Percentiles rank a stretch among this genome's conserved stretches.
phyloP scores from a whole-genome alignment of 2,329 filamentous ascomycete genomes.

The Elsinoe batatas region DNA sequence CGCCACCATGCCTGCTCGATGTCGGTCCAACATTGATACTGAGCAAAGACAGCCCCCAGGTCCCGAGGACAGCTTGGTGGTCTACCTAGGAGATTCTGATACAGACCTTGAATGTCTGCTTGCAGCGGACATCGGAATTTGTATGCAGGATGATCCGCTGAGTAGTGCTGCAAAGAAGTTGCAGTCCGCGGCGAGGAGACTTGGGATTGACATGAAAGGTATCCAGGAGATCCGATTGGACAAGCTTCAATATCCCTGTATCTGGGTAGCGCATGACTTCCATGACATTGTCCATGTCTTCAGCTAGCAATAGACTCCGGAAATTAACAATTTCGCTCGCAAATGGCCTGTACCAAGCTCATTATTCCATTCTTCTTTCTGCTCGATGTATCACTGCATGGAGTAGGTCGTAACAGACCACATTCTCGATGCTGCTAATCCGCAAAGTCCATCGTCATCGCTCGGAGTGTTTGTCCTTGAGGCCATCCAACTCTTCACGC shows the following conservation, averaged over 20 bases:
- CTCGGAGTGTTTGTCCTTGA: not conserved
- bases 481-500: not conserved
- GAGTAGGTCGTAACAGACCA: no score
- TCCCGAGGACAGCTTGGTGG: slow-evolving; percentile 17
- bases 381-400: no score
- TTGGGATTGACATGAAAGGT: slow-evolving; percentile 23
- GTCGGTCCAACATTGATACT: not conserved
- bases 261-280: slow-evolving; percentile 8
- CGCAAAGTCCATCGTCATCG: not conserved
- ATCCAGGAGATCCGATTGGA: slow-evolving; percentile 16
- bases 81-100: slow-evolving; percentile 40
- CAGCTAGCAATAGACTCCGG: no score
- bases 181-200: slow-evolving; percentile 25
- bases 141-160: slow-evolving; percentile 32
- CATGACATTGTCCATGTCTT: not conserved
- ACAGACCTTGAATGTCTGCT: slow-evolving; percentile 39
- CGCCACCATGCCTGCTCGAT: slow-evolving; percentile 18
- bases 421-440: no score
- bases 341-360: not conserved
- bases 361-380: no score
- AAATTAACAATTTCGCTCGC: not conserved
- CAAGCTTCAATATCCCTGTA: not conserved
- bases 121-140: slow-evolving; percentile 38
- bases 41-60: not conserved
- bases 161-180: slow-evolving; percentile 28